Base-by-base conservation (phyloP, 129 eudicot genomes). In the Deinandra increscens region DNA sequence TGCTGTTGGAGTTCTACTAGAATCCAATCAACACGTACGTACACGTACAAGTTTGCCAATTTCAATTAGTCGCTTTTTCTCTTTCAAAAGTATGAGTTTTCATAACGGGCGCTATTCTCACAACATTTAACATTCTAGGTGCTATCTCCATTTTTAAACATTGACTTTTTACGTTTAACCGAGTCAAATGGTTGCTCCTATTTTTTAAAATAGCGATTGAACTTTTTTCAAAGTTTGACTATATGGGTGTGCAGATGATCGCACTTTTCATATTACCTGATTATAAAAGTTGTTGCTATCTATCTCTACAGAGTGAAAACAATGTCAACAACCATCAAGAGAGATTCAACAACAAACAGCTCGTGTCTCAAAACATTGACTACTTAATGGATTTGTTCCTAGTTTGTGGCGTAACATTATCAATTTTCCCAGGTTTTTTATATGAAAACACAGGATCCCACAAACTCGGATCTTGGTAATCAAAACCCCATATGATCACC, bases 401-500 rank as follows among this genome's bases (percentile, higher is more conserved):
- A 5, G 33, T 60, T 60, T 60, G 66, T 60, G 66, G n/a, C 12
- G 13, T 60, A 14, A 13, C 66, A 34, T 34, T 60, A 33, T 60
- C 66, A 6, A 60, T 60, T 60, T 60, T 60, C 4, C 64, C 64
- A 13, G 64, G 64, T 1, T 58, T 58, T 29, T 58, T 58, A 29
- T 58, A 58, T 18, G 66, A 60, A 34, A 60, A 60, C 44, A 60
- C 66, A 0, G 44, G 66, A 60, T 14, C 66, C 42, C 66, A 60
- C 66, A 33, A 60, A 7, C 66, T 60, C 42, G 66, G 44, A 60
- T 6, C 66, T 33, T 60, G 66, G 66, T 60, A 60, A 29, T 23
- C 1, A 23, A 56, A 12, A 23, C n/a, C 6, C 60, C 15, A n/a
- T n/a, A n/a, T n/a, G n/a, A n/a, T n/a, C n/a, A n/a, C n/a, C n/a